phyloP scores from a whole-genome alignment of 108 stramenopile genomes.

The Aurantiochytrium sp. region DNA sequence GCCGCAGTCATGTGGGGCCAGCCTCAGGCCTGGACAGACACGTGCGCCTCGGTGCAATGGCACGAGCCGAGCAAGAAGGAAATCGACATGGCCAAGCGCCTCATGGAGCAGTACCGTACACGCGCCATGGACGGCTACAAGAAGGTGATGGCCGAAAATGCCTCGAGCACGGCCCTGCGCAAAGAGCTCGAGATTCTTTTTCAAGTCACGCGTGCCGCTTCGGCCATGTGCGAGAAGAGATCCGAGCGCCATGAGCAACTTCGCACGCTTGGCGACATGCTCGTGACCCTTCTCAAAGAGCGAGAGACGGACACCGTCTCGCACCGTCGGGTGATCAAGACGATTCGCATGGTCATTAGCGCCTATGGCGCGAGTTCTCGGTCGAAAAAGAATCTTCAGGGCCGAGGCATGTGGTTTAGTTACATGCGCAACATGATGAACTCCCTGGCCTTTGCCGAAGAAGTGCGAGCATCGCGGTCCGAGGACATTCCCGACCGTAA shows the following conservation, averaged over 20 bases:
- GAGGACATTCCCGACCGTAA: background rate
- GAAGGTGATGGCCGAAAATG: background rate
- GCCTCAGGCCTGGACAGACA: background rate
- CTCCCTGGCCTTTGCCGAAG: background rate
- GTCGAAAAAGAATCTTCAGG: background rate
- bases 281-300: background rate
- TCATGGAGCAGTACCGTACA: background rate
- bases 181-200: background rate
- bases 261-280: background rate
- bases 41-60: background rate
- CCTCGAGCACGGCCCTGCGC: background rate
- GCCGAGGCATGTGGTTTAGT: background rate
- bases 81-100: background rate
- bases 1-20: background rate
- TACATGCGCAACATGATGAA: conserved; percentile 11
- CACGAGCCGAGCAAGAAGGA: background rate
- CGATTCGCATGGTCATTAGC: background rate
- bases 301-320: conserved; percentile 11
- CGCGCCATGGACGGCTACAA: background rate
- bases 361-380: background rate
- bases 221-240: background rate
- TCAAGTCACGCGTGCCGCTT: background rate
- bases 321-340: background rate
- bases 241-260: background rate
- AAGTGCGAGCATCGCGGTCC: background rate